Evolutionary conservation across 1,284 basidiomycete species (phyloP).

Genomic region (Ganoderma sinense): DNA sequence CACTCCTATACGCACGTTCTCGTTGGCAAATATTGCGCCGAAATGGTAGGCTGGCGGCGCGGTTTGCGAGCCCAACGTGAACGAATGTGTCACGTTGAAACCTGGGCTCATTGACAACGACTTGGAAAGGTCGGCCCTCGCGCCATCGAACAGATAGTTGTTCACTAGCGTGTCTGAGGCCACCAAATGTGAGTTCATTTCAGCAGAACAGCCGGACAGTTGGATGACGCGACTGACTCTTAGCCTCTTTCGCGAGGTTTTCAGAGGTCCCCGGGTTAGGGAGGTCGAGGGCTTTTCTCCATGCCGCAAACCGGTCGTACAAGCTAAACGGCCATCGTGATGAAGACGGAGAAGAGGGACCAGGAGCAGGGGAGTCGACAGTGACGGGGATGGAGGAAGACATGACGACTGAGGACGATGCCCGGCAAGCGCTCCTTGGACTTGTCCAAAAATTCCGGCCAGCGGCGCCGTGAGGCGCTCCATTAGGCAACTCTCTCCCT

Average conservation of each 20-base stretch:
- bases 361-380: constrained; percentile 26
- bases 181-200: not conserved
- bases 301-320: constrained; percentile 78
- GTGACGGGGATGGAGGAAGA: constrained; percentile 33
- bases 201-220: not conserved
- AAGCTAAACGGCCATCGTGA: constrained; percentile 60
- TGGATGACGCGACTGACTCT: constrained; percentile 56
- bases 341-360: constrained; percentile 31
- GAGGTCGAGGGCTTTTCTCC: constrained; percentile 82
- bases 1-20: constrained; percentile 61
- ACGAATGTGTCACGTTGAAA: constrained; percentile 98
- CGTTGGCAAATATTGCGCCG: constrained; percentile 91
- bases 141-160: constrained; percentile 98
- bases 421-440: constrained; percentile 23
- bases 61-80: constrained; percentile 85
- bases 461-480: constrained; percentile 18
- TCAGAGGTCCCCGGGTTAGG: constrained; percentile 91
- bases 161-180: constrained; percentile 84
- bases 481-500: constrained; percentile 17
- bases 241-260: constrained; percentile 91
- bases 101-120: constrained; percentile 92
- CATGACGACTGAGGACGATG: constrained; percentile 34
- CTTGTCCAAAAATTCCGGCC: constrained; percentile 29
- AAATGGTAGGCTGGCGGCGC: constrained; percentile 90
- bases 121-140: constrained; percentile 95